These are phyloP conservation scores for Boletus vinaceobasis DNA, from an alignment of 768 basidiomycete species.

Conservation along the genomic window DNA sequence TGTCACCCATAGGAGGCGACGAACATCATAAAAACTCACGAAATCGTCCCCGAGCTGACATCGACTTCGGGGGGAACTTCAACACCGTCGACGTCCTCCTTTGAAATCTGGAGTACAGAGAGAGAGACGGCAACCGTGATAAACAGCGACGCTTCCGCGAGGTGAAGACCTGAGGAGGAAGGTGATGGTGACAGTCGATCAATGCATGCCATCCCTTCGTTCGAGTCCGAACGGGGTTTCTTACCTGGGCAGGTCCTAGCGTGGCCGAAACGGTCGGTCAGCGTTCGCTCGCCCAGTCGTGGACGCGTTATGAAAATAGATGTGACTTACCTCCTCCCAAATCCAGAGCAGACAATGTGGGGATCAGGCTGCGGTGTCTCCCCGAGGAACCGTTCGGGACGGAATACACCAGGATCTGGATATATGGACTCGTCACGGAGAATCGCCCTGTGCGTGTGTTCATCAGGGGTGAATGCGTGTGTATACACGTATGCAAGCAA, in stretches of 20 bases:
- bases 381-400: conserved; percentile 35
- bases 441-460: conserved; percentile 42
- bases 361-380: conserved; percentile 18
- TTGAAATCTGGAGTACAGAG: conserved; percentile 44
- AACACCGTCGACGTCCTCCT: conserved; percentile 38
- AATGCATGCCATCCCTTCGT: too few species aligned
- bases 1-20: neutral
- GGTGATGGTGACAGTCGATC: neutral
- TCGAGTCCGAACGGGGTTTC: neutral
- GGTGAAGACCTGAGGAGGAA: conserved; percentile 21
- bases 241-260: conserved; percentile 22
- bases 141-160: conserved; percentile 31
- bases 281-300: neutral
- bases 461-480: neutral
- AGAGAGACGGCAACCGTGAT: conserved; percentile 35
- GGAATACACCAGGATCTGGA: conserved; percentile 31
- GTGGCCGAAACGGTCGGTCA: neutral
- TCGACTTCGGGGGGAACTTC: conserved; percentile 45
- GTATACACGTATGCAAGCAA: neutral
- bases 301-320: fast-evolving
- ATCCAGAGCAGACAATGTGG: conserved; percentile 22
- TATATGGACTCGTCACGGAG: conserved; percentile 45
- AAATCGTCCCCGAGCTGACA: conserved; percentile 40
- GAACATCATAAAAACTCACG: conserved; percentile 29
- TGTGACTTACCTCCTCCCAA: conserved; percentile 25